Base-by-base conservation (phyloP, 2,329 filamentous ascomycete species). In the Albophoma yamanashiensis region DNA sequence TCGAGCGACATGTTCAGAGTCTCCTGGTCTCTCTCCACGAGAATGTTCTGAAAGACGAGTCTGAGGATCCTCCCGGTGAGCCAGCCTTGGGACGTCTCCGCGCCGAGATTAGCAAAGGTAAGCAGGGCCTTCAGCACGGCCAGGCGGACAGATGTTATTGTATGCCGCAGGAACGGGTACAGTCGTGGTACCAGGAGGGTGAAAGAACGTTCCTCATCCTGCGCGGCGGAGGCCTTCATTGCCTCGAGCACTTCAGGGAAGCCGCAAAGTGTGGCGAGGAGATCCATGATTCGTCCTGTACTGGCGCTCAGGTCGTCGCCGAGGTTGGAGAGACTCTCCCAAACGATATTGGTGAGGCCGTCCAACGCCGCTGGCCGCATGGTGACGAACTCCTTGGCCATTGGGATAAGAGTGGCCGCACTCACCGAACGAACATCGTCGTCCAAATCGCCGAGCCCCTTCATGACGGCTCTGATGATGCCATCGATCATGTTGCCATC, bases 221-320 rank as follows among this genome's bases (percentile, higher is more conserved):
- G 82, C 9, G 86, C 85, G 9, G 93, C 93, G 60, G 95, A 96
- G 38, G 80, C 78, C 75, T 96, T 96, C 94, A 99, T 99, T 17
- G 93, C 89, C 62, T 93, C 86, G 39, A 99, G 77, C 9, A 97
- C 93, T 75, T 96, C 85, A 0, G 90, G 90, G 77, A 97, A 99
- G 64, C 92, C 89, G 76, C 94, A 99, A 2, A 99, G 84, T 62
- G 94, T 97, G 17, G 95, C 94, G 22, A 99, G 81, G 47, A 99
- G 83, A 72, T 99, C 95, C 95, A 99, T 99, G 59, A 99, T 96
- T 60, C 92, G 95, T 56, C 94, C 94, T 12, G 95, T 99, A 72
- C 94, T 97, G 4, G 94, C 94, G 72, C 92, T 97, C 22, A 99
- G 81, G 70, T 99, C 94, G 70, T 99, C 94, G 64, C 93, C 92